These are phyloP conservation scores for Borovskyia barvae DNA, from an alignment of 208 protist genomes.

Conservation along the genomic window DNA sequence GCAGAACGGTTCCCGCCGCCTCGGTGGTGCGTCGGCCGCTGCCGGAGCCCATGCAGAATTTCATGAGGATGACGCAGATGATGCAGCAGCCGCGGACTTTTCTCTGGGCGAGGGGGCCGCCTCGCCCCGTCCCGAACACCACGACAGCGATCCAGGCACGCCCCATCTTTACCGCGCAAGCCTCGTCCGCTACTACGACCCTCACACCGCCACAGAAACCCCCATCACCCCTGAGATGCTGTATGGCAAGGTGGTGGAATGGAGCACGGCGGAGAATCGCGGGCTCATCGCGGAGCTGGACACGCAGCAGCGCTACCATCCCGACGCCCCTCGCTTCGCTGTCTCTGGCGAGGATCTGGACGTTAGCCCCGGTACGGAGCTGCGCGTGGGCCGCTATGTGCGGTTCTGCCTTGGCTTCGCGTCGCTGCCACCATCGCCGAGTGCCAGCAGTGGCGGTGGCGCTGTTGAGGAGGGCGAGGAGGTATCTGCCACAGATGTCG, in stretches of 20 bases:
- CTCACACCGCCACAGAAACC: slow-evolving; percentile 31
- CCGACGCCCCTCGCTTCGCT: slow-evolving; percentile 51
- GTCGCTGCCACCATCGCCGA: not conserved
- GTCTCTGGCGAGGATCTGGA: slow-evolving; percentile 52
- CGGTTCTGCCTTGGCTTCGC: slow-evolving; percentile 52
- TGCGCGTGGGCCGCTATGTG: slow-evolving; percentile 54
- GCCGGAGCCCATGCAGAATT: no score
- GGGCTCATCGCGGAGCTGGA: slow-evolving; percentile 76
- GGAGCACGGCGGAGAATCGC: slow-evolving; percentile 38
- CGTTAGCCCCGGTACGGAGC: slow-evolving; percentile 20
- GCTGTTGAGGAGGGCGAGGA: not conserved
- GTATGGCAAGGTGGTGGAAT: slow-evolving; percentile 48
- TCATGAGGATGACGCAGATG: not conserved
- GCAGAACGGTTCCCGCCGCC: not conserved
- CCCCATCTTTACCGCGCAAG: no score
- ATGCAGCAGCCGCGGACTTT: not conserved
- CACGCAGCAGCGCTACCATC: slow-evolving; percentile 41
- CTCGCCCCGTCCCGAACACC: no score
- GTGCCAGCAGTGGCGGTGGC: not conserved
- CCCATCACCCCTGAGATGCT: slow-evolving; percentile 47
- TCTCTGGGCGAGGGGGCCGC: no score
- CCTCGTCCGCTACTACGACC: slow-evolving; percentile 52
- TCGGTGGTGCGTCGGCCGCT: slow-evolving; percentile 5
- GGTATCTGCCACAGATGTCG: not conserved
- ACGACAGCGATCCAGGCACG: no score